These are phyloP conservation scores for Domatiomyces catenatus DNA, from an alignment of 2,329 filamentous ascomycete genomes.

Conservation along the genomic window DNA sequence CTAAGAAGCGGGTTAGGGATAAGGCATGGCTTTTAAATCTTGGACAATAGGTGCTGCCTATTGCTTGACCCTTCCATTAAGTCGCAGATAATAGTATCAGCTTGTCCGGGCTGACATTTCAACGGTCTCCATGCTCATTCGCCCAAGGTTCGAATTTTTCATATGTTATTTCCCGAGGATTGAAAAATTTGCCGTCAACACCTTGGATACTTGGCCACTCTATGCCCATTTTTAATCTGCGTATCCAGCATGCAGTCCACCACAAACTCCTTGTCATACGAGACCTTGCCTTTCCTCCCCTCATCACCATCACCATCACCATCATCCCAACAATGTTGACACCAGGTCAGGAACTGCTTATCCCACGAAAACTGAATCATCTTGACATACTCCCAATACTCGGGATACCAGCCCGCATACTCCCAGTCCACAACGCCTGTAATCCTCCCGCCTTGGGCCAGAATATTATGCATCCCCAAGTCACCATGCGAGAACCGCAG, in stretches of 20 bases:
- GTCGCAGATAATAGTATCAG: too few relatives aligned
- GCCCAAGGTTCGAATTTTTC: too few relatives aligned
- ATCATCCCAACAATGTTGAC: not conserved
- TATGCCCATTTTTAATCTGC: not conserved
- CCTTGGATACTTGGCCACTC: not conserved
- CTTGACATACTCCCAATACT: conserved; percentile 24
- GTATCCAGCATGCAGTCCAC: not conserved
- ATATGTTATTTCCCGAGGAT: too few relatives aligned
- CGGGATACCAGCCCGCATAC: conserved; percentile 22
- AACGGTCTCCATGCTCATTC: too few relatives aligned
- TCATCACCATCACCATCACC: too few relatives aligned
- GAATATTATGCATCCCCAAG: conserved; percentile 2
- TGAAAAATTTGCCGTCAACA: too few relatives aligned
- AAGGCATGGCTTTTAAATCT: not conserved
- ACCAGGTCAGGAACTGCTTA: not conserved
- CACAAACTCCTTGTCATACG: not conserved
- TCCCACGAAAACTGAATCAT: not conserved
- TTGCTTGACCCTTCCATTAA: too few relatives aligned
- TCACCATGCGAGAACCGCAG: conserved; percentile 1
- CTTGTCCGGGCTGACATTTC: too few relatives aligned
- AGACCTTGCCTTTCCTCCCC: not conserved
- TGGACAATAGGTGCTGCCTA: too few relatives aligned
- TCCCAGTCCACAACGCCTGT: conserved; percentile 20
- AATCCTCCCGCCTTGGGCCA: conserved; percentile 5
- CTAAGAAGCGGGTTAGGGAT: not conserved